phyloP scores from a whole-genome alignment of 495 filamentous ascomycete species.

The Penicillium psychrofluorescens region DNA sequence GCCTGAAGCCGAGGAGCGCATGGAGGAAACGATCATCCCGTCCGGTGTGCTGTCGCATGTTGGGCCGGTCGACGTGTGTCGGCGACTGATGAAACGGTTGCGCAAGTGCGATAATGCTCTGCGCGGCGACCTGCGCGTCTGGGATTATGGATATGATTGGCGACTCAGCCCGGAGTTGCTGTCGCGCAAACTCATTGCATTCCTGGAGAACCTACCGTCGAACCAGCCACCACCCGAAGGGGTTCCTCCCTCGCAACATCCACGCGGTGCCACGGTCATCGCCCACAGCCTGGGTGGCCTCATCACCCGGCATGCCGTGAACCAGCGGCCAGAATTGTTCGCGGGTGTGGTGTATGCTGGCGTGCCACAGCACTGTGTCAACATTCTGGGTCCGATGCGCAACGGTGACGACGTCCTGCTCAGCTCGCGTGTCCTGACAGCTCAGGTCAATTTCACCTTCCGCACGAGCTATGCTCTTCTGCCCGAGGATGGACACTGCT shows the following conservation, averaged over 20 bases:
- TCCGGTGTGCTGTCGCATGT: slow-evolving; percentile 85
- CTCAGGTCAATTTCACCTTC: slow-evolving; percentile 90
- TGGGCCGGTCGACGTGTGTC: slow-evolving; percentile 86
- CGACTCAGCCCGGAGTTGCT: slow-evolving; percentile 76
- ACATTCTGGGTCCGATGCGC: slow-evolving; percentile 82
- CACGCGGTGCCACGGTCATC: slow-evolving; percentile 68
- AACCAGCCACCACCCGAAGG: slow-evolving; percentile 36
- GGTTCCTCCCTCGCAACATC: background rate
- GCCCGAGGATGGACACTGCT: slow-evolving; percentile 83
- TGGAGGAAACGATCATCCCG: slow-evolving; percentile 72
- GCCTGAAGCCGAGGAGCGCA: slow-evolving; percentile 77
- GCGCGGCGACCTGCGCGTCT: slow-evolving; percentile 65
- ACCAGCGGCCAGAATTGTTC: slow-evolving; percentile 80
- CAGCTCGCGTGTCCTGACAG: slow-evolving; percentile 84
- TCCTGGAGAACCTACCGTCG: slow-evolving; percentile 66
- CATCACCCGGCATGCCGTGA: slow-evolving; percentile 85
- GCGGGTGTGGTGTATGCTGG: slow-evolving; percentile 83
- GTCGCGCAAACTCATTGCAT: slow-evolving; percentile 59
- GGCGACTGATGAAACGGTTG: slow-evolving; percentile 70
- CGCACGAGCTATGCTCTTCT: slow-evolving; percentile 80
- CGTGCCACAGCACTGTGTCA: slow-evolving; percentile 77
- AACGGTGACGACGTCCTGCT: slow-evolving; percentile 88
- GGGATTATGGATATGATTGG: slow-evolving; percentile 96
- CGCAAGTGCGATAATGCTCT: slow-evolving; percentile 63
- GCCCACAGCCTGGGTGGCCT: slow-evolving; percentile 87